Evolutionary conservation across 73 alveolate genomes (phyloP), one percentile per base, ranked within the genome.

Genomic region (Paramecium biaurelia): DNA sequence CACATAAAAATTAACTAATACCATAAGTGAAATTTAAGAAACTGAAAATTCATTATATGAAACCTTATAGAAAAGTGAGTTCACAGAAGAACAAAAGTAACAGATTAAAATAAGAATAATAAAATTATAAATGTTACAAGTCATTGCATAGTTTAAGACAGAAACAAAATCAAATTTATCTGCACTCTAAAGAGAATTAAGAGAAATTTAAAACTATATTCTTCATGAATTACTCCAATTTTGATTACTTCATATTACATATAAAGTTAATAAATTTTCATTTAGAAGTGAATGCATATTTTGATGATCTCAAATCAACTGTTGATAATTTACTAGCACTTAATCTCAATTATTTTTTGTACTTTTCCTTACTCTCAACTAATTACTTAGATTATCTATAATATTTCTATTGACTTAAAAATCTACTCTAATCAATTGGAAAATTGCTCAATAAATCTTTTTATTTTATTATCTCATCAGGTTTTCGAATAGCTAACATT

Each of bases 341-440:
- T 53, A 53, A 53, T 53, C 68, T 53, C 23, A 53, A 53, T 21
- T 53, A 7, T 18, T 18, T 53, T 18, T 53, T 53, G 14, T 53
- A 53, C 2, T 21, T 53, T n/a, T 53, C 68, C 8, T 53, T 53
- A 53, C 68, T 53, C 14, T 53, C 68, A 2, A 53, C 30, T 34
- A 53, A 53, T n/a, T 53, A 18, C 2, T 53, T 53, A 18, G 68
- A 53, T 53, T 53, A 18, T 53, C 68, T n/a, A 18, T 67, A 53
- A 74, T 74, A 74, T 35, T 35, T 74, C 24, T 74, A 74, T 20
- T 74, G 32, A 30, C 58, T 38, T 18, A 32, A 24, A 12, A 35
- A 74, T 74, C 87, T 74, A 1, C 20, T 10, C n/a, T 74, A n/a
- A 34, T 74, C 87, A 0, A 74, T 74, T 34, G 87, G 87, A 41